Evolutionary conservation across 495 filamentous ascomycete species (phyloP).

Genomic region (Hypoxylon crocopeplum): DNA sequence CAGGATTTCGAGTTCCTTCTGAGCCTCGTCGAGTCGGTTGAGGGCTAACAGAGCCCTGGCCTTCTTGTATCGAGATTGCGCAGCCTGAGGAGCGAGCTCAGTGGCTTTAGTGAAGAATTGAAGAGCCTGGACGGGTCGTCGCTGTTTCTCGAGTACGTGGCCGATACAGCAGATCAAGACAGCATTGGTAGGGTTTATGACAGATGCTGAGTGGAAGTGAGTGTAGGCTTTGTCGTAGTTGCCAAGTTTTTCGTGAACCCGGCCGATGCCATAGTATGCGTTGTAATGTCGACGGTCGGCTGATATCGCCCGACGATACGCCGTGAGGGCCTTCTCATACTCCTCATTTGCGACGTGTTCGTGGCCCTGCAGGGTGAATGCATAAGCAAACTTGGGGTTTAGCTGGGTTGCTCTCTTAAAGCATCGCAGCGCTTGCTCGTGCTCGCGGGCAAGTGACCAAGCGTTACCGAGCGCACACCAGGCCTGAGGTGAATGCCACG

Average conservation of each 20-base stretch:
- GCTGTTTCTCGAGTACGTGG: constrained; percentile 83
- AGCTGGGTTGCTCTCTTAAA: constrained; percentile 95
- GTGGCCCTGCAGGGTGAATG: constrained; percentile 93
- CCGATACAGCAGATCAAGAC: constrained; percentile 92
- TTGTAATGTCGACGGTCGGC: constrained; percentile 93
- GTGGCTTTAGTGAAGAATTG: constrained; percentile 80
- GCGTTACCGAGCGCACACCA: constrained; percentile 97
- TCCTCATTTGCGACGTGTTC: constrained; percentile 97
- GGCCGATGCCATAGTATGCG: constrained; percentile 94
- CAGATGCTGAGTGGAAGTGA: constrained; percentile 84
- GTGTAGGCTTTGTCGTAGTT: constrained; percentile 88
- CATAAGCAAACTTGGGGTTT: constrained; percentile 90
- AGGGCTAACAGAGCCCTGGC: constrained; percentile 84
- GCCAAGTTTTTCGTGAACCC: constrained; percentile 92
- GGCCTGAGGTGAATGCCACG: constrained; percentile 87
- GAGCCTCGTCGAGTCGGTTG: constrained; percentile 71
- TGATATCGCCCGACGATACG: constrained; percentile 81
- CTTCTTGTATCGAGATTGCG: constrained; percentile 87
- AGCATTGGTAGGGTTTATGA: constrained; percentile 90
- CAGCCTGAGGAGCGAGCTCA: constrained; percentile 78
- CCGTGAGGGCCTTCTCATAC: constrained; percentile 88
- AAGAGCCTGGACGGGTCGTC: constrained; percentile 77
- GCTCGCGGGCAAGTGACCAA: constrained; percentile 92
- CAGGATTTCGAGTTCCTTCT: constrained; percentile 79
- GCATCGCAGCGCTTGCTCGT: constrained; percentile 91